Conservation (phyloP, 495 filamentous ascomycete genomes). For the Staphylotrichum longicolle region DNA sequence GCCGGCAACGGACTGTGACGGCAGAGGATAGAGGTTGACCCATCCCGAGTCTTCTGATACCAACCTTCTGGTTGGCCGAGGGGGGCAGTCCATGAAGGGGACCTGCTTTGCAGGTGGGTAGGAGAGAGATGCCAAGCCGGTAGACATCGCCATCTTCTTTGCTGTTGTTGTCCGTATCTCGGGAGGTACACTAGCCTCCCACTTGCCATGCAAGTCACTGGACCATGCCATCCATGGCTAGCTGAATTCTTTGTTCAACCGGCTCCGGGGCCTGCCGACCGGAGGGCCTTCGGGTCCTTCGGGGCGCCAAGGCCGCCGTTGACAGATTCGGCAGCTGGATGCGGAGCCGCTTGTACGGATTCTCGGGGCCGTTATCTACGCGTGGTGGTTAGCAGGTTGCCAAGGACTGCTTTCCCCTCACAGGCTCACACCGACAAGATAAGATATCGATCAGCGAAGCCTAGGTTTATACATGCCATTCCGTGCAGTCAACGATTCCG, state of each 20-base stretch:
- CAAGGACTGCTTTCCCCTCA: neutral
- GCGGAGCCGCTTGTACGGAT: neutral
- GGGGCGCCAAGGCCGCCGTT: slow-evolving; percentile 10
- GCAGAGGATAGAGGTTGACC: no score
- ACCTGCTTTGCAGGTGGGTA: no score
- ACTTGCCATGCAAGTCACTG: no score
- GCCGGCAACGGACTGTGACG: neutral
- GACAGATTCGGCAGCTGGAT: slow-evolving; percentile 2
- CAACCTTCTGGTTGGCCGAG: no score
- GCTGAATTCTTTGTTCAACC: neutral
- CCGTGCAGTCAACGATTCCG: no score
- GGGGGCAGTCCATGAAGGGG: no score
- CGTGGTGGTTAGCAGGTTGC: neutral
- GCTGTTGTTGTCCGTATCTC: no score
- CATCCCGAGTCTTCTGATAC: no score
- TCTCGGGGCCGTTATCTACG: neutral
- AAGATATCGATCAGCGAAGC: neutral
- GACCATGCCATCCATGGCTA: no score
- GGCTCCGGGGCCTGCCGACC: neutral
- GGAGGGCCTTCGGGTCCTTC: neutral
- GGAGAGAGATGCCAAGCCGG: no score
- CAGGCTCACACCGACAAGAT: neutral
- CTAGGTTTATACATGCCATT: neutral
- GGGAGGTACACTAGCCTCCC: no score
- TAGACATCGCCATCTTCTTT: no score